Base-by-base conservation (phyloP, 805 yeast genomes). In the Starmerella apis region DNA sequence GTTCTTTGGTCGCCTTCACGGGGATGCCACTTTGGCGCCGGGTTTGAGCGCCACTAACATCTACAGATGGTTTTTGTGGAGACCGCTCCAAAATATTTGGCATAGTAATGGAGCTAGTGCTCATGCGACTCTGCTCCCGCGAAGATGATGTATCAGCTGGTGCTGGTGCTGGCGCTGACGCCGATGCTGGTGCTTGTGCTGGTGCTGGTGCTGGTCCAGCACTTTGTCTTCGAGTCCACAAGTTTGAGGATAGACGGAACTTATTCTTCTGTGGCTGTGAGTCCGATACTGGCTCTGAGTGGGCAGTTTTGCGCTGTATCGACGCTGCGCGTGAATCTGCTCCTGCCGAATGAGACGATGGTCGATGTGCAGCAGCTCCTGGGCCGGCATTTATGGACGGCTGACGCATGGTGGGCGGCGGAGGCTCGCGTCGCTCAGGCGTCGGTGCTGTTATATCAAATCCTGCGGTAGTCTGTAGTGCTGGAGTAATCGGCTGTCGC, bases 1-100 rank as follows among this genome's bases (percentile, higher is more conserved):
- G 53, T 23, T 59, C 58, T 47, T 60, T 56, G 33, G 46, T 25
- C 19, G 48, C 42, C 48, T 50, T 52, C 10, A 53, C 56, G 28
- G 56, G 56, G 28, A 52, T 52, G 19, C 46, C 53, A 44, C 56
- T 52, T 23, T 35, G 51, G 25, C 49, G 53, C 16, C 43, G 43
- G 13, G n/a, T 31, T 23, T 47, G 42, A 11, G 52, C 46, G 25
- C 39, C 47, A 3, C 47, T 30, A 1, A 45, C 41, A 3, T 25
- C 44, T 4, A 43, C 49, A 14, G 47, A 6, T 20, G 49, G n/a
- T 30, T 19, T 19, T 18, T 18, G 43, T 43, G 33, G 23, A 19
- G 38, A 30, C 48, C 38, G 31, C 25, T 35, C 46, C 28, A 49
- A 30, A 7, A 36, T 36, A 6, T 36, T 16, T n/a, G 39, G 41